Percentiles rank a stretch among this genome's conserved stretches.
Evolutionary conservation across 192 early-diverging fungal species (phyloP).

Genomic region (Cetraspora pellucida): DNA sequence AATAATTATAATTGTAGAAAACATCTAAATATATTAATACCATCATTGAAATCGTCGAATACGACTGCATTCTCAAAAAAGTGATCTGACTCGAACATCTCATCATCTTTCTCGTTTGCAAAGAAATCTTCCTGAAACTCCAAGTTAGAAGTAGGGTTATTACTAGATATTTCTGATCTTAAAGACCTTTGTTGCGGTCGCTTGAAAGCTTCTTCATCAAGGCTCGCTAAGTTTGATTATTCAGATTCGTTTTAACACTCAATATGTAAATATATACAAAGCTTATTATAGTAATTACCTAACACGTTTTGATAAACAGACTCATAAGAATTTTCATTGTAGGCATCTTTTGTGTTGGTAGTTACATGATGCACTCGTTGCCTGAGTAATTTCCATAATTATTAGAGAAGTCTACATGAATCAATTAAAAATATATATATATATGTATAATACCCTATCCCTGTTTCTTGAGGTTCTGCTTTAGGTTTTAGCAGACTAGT

Average conservation of each 20-base stretch:
- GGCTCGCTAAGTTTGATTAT: constrained; percentile 38
- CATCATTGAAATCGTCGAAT: constrained; percentile 41
- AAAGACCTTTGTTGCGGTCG: not conserved
- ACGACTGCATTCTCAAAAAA: constrained; percentile 34
- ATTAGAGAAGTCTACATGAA: not conserved
- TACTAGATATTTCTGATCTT: constrained; percentile 28
- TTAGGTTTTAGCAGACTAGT: constrained; percentile 46
- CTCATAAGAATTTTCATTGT: constrained; percentile 42
- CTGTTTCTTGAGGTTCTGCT: constrained; percentile 32
- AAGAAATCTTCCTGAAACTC: constrained; percentile 55
- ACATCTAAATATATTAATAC: constrained; percentile 11
- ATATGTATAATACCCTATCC: constrained; percentile 33
- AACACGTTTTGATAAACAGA: not conserved
- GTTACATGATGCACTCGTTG: not conserved
- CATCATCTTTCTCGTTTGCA: constrained; percentile 38
- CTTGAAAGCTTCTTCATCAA: constrained; percentile 61
- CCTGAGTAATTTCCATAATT: not conserved
- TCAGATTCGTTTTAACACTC: constrained; percentile 18
- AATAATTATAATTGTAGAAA: not conserved
- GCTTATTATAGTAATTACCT: not conserved
- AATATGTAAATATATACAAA: too few species aligned
- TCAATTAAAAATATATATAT: not conserved
- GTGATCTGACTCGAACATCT: constrained; percentile 33
- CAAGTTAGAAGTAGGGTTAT: constrained; percentile 28
- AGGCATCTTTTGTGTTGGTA: constrained; percentile 41